Percentiles rank a stretch among this genome's conserved stretches.
Evolutionary conservation across 176 grass and related monocot genomes (phyloP).

Genomic region (Cocos nucifera): DNA sequence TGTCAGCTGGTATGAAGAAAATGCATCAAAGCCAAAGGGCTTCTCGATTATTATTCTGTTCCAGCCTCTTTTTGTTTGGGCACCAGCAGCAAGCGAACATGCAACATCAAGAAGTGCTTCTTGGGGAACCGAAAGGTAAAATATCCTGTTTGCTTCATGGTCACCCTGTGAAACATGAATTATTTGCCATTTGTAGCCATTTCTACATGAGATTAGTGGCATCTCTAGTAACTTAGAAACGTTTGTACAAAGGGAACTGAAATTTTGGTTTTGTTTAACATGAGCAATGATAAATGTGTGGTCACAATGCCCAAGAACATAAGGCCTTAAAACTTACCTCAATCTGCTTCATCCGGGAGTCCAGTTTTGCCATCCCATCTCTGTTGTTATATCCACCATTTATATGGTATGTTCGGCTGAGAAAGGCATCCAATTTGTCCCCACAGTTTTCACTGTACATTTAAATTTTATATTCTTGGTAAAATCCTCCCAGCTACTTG

Average conservation of each 20-base stretch:
- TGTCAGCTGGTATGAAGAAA: constrained; percentile 55
- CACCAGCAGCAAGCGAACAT: constrained; percentile 52
- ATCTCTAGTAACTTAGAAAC: not conserved
- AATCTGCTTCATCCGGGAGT: constrained; percentile 57
- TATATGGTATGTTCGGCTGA: constrained; percentile 70
- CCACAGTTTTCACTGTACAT: constrained; percentile 79
- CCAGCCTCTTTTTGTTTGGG: constrained; percentile 64
- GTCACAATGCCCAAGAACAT: no score
- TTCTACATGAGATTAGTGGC: no score
- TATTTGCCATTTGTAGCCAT: no score
- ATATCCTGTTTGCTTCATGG: constrained; percentile 73
- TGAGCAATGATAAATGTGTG: no score
- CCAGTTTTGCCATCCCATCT: constrained; percentile 79
- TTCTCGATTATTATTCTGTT: constrained; percentile 98
- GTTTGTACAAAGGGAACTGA: not conserved
- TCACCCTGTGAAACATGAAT: constrained; percentile 38
- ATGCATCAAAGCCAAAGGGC: constrained; percentile 86
- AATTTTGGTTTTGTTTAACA: no score
- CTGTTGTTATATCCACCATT: constrained; percentile 70
- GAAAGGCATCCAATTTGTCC: constrained; percentile 79
- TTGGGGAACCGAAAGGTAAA: constrained; percentile 96
- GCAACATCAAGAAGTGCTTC: constrained; percentile 86
- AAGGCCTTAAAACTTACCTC: constrained; percentile 39
- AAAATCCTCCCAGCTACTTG: not conserved
- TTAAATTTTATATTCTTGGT: constrained; percentile 11